These are phyloP conservation scores for Laguncularia racemosa DNA, from an alignment of 345 rosid genomes.

Conservation along the genomic window DNA sequence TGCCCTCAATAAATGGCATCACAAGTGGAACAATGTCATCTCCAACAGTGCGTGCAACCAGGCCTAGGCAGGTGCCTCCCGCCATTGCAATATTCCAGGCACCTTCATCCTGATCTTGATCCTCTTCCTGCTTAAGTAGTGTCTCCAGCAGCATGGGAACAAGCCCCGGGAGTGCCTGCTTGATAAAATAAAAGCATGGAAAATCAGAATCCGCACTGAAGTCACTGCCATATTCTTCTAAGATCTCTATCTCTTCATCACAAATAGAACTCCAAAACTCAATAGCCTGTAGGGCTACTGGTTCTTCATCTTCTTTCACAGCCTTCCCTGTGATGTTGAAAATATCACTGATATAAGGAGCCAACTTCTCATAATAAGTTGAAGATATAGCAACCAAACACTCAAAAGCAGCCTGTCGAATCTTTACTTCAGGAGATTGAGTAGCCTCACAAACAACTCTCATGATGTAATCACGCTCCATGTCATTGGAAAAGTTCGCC, in stretches of 20 bases:
- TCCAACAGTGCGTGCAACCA: conserved; percentile 93
- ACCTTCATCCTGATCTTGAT: conserved; percentile 84
- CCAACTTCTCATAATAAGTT: conserved; percentile 74
- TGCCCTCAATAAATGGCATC: conserved; percentile 82
- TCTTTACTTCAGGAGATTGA: conserved; percentile 62
- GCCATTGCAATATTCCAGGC: conserved; percentile 95
- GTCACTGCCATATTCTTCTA: conserved; percentile 63
- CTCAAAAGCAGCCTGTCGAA: conserved; percentile 90
- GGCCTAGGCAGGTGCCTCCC: conserved; percentile 95
- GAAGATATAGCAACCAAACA: conserved; percentile 97
- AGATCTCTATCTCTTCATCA: conserved; percentile 82
- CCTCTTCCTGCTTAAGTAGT: conserved; percentile 88
- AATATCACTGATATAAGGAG: conserved; percentile 77
- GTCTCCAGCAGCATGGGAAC: conserved; percentile 83
- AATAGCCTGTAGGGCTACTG: conserved; percentile 87
- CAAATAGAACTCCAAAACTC: conserved; percentile 99
- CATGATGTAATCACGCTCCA: conserved; percentile 91
- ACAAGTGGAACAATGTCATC: conserved; percentile 81
- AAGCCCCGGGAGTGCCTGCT: conserved; percentile 72
- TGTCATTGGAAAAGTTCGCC: conserved; percentile 87
- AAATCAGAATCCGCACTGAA: conserved; percentile 60
- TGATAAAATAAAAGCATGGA: conserved; percentile 59
- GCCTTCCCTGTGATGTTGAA: conserved; percentile 87
- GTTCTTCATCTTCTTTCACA: conserved; percentile 79
- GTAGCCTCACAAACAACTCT: conserved; percentile 91